Evolutionary conservation across 2,329 filamentous ascomycete species (phyloP), one percentile per base, ranked within the genome.

Genomic region (Aureobasidium sp.): DNA sequence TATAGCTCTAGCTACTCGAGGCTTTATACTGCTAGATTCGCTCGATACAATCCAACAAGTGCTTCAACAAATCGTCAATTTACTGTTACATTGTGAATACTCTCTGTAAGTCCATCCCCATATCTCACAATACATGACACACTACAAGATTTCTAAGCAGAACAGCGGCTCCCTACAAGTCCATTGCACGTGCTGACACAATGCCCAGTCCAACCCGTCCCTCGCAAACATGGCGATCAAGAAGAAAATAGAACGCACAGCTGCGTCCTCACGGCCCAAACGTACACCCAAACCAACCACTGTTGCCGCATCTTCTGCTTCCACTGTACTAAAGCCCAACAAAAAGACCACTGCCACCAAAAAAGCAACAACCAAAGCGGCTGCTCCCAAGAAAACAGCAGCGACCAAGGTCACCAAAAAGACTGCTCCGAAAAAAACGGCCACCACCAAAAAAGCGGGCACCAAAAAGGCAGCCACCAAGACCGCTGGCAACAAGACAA

Each of bases 361-460:
- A 22, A 62, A 60, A 25, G 61, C 62, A 36, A 39, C 59, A 3
- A 27, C 60, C 5, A 67, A 67, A 63, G 66, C 64, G 47, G 36
- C 42, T 15, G 36, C 61, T 11, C 29, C 51, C 22, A 63, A 63
- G 47, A 62, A 64, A 57, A 9, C 63, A 22, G 39, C 62, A n/a
- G 45, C 56, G 3, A n/a, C 52, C 25, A 62, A 59, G 37, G 41
- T 31, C 15, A 55, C 36, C 20, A 51, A 39, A 12, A 60, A 60
- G 57, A 34, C 57, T 6, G 15, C 47, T 12, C 42, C 57, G 4
- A 63, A 65, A 20, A 49, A 49, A 29, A 12, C 44, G 17, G 47
- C 47, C 17, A 27, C 17, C 9, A 65, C 63, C 42, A 31, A 56
- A 12, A 57, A 36, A 15, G 44, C 58, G 2, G 31, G n/a, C 7